A percentile compares a stretch with the other conserved stretches of the same genome.
phyloP scores from a whole-genome alignment of 129 eudicot genomes.

The Artemisia tridentata region DNA sequence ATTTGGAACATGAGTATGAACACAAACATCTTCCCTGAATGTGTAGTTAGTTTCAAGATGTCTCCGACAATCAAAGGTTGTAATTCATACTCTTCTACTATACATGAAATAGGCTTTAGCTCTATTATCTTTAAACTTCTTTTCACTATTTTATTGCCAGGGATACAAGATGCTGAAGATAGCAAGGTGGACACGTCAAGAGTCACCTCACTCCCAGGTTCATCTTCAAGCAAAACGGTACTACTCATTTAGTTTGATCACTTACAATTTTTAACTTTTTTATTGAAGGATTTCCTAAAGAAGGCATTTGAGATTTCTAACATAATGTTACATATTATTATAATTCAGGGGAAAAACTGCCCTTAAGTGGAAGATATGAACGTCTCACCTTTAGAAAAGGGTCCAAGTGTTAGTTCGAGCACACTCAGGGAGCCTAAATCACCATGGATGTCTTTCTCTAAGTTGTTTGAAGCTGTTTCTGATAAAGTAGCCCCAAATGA shows the following conservation, averaged over 20 bases:
- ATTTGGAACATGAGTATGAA: conserved; percentile 74
- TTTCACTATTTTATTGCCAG: conserved; percentile 8
- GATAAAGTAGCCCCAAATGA: conserved; percentile 37
- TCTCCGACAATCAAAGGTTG: conserved; percentile 57
- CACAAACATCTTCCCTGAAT: conserved; percentile 80
- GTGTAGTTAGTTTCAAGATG: conserved; percentile 63
- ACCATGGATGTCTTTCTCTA: conserved; percentile 60
- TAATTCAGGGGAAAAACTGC: conserved; percentile 30
- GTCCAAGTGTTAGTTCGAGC: conserved; percentile 41
- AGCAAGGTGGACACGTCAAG: conserved; percentile 20
- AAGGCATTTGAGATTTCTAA: neutral
- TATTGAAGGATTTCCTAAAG: neutral
- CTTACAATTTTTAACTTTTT: neutral
- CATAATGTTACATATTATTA: neutral
- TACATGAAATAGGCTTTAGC: neutral
- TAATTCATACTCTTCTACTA: conserved; percentile 9
- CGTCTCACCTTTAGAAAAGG: conserved; percentile 16
- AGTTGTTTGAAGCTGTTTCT: conserved; percentile 48
- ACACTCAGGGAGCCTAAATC: conserved; percentile 52
- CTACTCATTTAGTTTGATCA: neutral
- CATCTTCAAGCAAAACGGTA: conserved; percentile 29
- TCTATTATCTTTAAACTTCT: neutral
- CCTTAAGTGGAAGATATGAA: conserved; percentile 12
- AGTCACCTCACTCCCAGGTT: conserved; percentile 26
- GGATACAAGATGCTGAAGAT: conserved; percentile 25